Conservation (phyloP, 768 basidiomycete genomes). For the Butyriboletus loyo region DNA sequence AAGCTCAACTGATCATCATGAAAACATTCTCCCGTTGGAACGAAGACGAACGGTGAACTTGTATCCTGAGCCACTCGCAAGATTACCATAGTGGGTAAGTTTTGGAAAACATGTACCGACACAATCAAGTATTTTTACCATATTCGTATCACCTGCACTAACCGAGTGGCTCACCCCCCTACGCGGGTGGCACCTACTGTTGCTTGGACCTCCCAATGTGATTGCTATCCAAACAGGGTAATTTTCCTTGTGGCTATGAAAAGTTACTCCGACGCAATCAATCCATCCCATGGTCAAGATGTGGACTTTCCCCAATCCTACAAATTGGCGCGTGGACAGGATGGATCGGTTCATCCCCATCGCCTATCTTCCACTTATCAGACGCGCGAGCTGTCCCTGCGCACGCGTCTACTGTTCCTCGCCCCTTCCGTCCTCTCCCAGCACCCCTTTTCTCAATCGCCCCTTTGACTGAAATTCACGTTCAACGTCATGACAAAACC, state of each 20-base stretch:
- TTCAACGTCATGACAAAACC: neutral
- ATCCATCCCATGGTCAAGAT: slow-evolving; percentile 8
- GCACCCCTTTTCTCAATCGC: neutral
- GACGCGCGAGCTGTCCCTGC: neutral
- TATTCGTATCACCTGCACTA: slow-evolving; percentile 7
- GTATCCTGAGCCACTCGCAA: slow-evolving; percentile 9
- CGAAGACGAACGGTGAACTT: neutral
- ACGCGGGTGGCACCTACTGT: slow-evolving; percentile 13
- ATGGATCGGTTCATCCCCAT: slow-evolving; percentile 1
- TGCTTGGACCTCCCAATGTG: slow-evolving; percentile 12
- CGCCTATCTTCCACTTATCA: neutral
- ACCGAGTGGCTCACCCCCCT: slow-evolving; percentile 25
- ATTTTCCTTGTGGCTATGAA: slow-evolving; percentile 17
- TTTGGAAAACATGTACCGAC: slow-evolving; percentile 11
- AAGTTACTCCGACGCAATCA: slow-evolving; percentile 27
- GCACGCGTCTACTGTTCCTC: neutral
- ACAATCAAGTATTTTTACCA: slow-evolving; percentile 22
- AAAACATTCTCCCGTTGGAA: neutral
- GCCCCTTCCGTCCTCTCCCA: neutral
- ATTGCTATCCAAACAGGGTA: slow-evolving; percentile 26
- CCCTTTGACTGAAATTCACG: neutral
- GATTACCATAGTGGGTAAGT: slow-evolving; percentile 7
- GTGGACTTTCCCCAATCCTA: slow-evolving; percentile 8
- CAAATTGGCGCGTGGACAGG: slow-evolving; percentile 18
- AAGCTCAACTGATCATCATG: neutral